Base-by-base conservation (phyloP, 1,139 yeast species). In the Blastobotrys serpentis region DNA sequence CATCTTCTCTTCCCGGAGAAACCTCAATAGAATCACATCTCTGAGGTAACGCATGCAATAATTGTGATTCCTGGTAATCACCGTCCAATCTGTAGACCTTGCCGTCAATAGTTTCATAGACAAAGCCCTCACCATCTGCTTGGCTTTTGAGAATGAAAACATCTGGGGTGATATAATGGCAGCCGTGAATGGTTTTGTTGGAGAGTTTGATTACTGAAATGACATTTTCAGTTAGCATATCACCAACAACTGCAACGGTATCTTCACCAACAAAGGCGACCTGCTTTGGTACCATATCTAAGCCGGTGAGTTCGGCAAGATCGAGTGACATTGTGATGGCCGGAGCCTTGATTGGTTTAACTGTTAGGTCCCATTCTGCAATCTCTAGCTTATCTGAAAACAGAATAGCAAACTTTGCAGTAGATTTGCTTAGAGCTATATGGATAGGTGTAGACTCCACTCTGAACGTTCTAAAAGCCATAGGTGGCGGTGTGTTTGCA, bases 401-500 rank as follows among this genome's bases (percentile, higher is more conserved):
- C 34, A 84, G 64, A 1, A 79, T 75, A 0, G 87, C 95, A 58
- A 78, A 76, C 3, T 65, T 60, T 46, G 76, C 76, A 63, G 85
- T 86, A n/a, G 81, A 70, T 40, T 74, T 67, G 52, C 83, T 78
- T 1, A 83, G 78, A 0, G 95, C 84, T 48, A 79, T 76, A 60
- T 84, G 88, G 19, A 75, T 67, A 10, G 89, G 81, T 48, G 78
- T 76, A 6, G 71, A 40, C 6, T 44, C 52, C 8, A 82, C 68
- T 13, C 76, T 77, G 43, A 85, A 67, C 44, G 82, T 86, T 53
- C 95, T 75, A 64, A 77, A 85, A 36, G 88, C 77, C 63, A 87
- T 80, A 37, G 99, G 99, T 1, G 99, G 99, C 2, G 99, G 99
- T 4, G 89, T 94, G 64, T 84, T 88, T 1, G 97, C 96, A 32